phyloP scores from a whole-genome alignment of 345 rosid species.

The Draba incana region DNA sequence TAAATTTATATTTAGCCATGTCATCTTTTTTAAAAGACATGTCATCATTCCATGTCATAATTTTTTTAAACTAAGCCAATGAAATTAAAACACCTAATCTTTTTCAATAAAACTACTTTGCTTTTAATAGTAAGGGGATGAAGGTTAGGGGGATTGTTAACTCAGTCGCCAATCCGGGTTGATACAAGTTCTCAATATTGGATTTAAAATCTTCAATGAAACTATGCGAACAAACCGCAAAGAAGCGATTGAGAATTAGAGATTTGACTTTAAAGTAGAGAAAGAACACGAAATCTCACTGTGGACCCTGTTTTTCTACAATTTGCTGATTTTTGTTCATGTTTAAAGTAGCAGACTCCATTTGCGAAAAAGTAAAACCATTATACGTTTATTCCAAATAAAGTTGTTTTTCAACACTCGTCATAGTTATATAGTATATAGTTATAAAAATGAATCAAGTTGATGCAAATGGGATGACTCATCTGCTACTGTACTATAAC shows the following conservation, averaged over 20 bases:
- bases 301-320: constrained; percentile 26
- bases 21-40: too few relatives aligned
- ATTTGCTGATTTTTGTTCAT: constrained; percentile 27
- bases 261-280: neutral
- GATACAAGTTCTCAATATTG: neutral
- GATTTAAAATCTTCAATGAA: too few relatives aligned
- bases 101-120: too few relatives aligned
- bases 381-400: neutral
- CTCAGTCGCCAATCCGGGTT: neutral
- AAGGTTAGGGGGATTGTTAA: neutral
- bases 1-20: too few relatives aligned
- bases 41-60: too few relatives aligned
- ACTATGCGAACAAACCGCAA: too few relatives aligned
- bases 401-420: constrained; percentile 3
- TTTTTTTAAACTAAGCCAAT: too few relatives aligned
- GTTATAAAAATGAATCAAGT: constrained; percentile 4
- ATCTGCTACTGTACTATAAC: constrained; percentile 7
- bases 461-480: constrained; percentile 31
- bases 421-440: neutral
- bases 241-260: too few relatives aligned
- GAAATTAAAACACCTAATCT: too few relatives aligned
- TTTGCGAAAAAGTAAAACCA: constrained; percentile 20
- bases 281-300: constrained; percentile 16
- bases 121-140: too few relatives aligned
- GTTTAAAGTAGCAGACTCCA: constrained; percentile 22